Conservation (phyloP, 1,284 basidiomycete species). For the Melampsora larici-populina region DNA sequence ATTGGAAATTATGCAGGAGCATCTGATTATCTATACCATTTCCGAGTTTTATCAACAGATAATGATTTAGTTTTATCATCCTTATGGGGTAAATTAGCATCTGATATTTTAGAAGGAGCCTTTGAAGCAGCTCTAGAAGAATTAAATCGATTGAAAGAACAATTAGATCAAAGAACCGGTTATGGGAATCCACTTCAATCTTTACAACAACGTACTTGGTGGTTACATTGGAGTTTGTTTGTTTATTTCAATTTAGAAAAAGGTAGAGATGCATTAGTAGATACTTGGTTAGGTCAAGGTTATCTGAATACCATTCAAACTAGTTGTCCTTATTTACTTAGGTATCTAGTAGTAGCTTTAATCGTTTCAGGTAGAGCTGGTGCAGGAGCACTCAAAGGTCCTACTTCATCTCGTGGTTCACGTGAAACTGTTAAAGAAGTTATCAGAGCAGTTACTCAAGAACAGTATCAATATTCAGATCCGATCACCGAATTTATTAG, state of each 20-base stretch:
- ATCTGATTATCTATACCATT: constrained; percentile 97
- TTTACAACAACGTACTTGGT: constrained; percentile 90
- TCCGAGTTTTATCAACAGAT: constrained; percentile 93
- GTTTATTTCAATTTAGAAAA: constrained; percentile 96
- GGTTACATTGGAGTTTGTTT: constrained; percentile 96
- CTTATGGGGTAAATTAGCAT: constrained; percentile 97
- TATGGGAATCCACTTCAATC: constrained; percentile 67
- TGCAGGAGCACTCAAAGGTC: constrained; percentile 34
- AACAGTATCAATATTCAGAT: constrained; percentile 91
- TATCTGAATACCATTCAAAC: constrained; percentile 99
- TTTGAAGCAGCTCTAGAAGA: constrained; percentile 93
- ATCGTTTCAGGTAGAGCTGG: constrained; percentile 64
- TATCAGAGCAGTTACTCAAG: constrained; percentile 83
- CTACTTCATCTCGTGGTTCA: constrained; percentile 28
- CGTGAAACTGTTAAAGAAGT: constrained; percentile 81
- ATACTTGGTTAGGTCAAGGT: constrained; percentile 81
- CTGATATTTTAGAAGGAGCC: constrained; percentile 87
- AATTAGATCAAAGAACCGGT: constrained; percentile 66
- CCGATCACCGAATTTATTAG: constrained; percentile 89
- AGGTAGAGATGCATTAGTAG: constrained; percentile 86
- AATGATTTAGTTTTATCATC: constrained; percentile 85
- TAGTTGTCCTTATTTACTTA: constrained; percentile 86
- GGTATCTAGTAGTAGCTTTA: constrained; percentile 89
- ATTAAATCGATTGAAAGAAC: constrained; percentile 84
- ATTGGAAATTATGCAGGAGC: constrained; percentile 94